phyloP scores from a whole-genome alignment of 2,329 filamentous ascomycete genomes.

The Trichoderma afroharzianum region DNA sequence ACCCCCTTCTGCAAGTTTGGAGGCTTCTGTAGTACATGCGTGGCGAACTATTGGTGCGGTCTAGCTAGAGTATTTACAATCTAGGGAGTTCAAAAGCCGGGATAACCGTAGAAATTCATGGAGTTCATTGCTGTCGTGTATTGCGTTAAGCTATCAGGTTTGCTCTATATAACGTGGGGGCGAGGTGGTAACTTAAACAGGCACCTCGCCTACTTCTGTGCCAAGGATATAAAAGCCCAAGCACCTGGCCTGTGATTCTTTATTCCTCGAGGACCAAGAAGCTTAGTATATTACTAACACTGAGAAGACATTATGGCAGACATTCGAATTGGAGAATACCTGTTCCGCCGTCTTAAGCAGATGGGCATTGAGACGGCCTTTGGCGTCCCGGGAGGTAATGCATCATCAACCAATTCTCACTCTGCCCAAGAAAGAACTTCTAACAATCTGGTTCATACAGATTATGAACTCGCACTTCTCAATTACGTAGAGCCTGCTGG shows the following conservation, averaged over 20 bases:
- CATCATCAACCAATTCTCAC: not conserved
- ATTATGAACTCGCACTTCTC: slow-evolving; percentile 5
- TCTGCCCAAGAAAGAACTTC: not conserved
- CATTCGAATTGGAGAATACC: not conserved
- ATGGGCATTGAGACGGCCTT: slow-evolving; percentile 3
- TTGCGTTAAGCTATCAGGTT: not conserved
- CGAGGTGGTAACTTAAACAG: not conserved
- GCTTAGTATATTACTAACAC: not conserved
- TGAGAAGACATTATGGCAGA: not conserved
- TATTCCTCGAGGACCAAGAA: not conserved
- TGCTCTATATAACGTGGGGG: not conserved
- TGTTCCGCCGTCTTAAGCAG: not conserved
- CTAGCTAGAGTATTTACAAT: not conserved
- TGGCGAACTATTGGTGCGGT: not conserved
- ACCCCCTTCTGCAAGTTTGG: not conserved
- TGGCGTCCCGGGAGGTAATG: slow-evolving; percentile 10
- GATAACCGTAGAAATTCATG: not conserved
- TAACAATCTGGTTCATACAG: not conserved
- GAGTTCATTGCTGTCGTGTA: not conserved
- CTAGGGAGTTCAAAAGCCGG: not conserved
- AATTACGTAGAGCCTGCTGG: not conserved
- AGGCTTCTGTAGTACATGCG: not conserved
- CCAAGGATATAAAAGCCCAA: not conserved
- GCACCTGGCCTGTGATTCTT: not conserved
- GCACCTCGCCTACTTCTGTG: not conserved